Conservation (phyloP, 2,329 filamentous ascomycete genomes). For the Celoporthe dispersa region DNA sequence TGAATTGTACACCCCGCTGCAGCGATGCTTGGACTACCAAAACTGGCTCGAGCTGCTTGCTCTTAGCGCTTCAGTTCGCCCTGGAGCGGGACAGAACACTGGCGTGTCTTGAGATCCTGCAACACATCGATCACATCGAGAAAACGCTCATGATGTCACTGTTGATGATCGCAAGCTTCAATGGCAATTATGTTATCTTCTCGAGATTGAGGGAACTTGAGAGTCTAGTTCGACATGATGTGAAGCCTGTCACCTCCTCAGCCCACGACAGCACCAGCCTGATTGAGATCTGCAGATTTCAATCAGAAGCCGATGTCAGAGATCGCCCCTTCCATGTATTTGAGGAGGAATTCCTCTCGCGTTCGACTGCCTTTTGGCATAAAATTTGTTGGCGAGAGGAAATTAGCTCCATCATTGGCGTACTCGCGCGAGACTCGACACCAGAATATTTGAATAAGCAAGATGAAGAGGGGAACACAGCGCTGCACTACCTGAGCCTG, state of each 20-base stretch:
- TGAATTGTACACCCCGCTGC: too few relatives aligned
- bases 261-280: not conserved
- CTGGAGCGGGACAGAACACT: not conserved
- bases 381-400: not conserved
- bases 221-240: not conserved
- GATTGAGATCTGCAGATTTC: not conserved
- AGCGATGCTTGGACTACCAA: too few relatives aligned
- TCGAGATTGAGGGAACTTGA: not conserved
- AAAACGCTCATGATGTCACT: not conserved
- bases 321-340: too few relatives aligned
- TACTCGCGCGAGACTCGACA: not conserved
- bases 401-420: not conserved
- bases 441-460: not conserved
- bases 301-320: not conserved
- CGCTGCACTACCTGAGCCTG: not conserved
- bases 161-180: not conserved
- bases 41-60: too few relatives aligned
- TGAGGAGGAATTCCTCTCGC: too few relatives aligned
- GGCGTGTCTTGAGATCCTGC: not conserved
- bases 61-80: not conserved
- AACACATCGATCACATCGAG: not conserved
- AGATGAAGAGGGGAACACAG: not conserved
- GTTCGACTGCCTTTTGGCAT: too few relatives aligned
- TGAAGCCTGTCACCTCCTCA: not conserved
- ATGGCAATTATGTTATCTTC: not conserved